Evolutionary conservation across 1,139 yeast genomes (phyloP), one percentile per base, ranked within the genome.

Genomic region (Tardiomyces blankii): DNA sequence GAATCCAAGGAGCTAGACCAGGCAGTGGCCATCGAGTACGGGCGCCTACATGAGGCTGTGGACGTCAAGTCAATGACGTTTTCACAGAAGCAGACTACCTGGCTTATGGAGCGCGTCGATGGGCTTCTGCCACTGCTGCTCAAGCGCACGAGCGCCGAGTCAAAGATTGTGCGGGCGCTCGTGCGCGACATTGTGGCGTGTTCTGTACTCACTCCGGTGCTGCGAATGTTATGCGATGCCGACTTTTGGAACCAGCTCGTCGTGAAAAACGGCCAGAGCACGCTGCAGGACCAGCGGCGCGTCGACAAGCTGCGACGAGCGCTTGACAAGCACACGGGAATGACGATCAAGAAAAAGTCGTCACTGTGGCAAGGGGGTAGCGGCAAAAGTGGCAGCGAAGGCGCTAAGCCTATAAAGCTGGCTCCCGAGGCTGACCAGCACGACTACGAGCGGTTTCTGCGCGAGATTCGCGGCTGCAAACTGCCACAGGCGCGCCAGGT

Each of bases 201-300:
- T 33, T 73, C 76, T 44, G 73, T 80, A 0, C 46, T 80, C 5
- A 60, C 62, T n/a, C 83, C 85, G 0, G 59, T 82, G 0, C 57
- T 84, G 25, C 63, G 68, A 19, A 73, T 82, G 68, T 56, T 83
- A 1, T 68, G 82, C 0, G 91, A 84, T 48, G 77, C 91, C 1
- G 95, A 87, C 59, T 83, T 79, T 51, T 82, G 82, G 75, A 89
- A 88, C 59, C 73, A 77, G 46, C 59, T 73, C 44, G 72, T 87
- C 18, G 79, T 80, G 6, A 74, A 75, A 45, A 61, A 75, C 2
- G 76, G 85, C 2, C 82, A 87, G 0, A 77, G 75, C 30, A 75
- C 82, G 23, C 68, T 89, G 57, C 80, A 79, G 51, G 93, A 87
- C 55, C 71, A 89, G 50, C 77, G 76, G 39, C 88, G 85, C 56